A percentile compares a stretch with the other conserved stretches of the same genome.
Conservation (phyloP, 441 rosid species). For the Croton setiger region DNA sequence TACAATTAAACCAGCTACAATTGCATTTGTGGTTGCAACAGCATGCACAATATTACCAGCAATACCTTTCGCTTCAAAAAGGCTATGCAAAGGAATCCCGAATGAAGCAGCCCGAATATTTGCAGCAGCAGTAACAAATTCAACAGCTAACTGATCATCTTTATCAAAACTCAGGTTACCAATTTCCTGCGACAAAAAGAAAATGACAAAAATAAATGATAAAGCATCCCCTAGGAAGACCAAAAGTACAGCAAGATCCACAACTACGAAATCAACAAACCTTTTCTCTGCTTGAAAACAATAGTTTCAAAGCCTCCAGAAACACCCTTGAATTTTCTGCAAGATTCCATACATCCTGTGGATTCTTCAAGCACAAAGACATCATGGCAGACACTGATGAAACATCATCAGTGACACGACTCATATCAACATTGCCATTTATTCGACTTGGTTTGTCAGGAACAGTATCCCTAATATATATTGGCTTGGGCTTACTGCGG, state of each 20-base stretch:
- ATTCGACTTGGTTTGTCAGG: conserved; percentile 45
- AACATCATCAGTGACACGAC: conserved; percentile 33
- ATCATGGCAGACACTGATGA: conserved; percentile 69
- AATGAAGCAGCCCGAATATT: conserved; percentile 93
- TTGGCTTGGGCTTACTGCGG: conserved; percentile 69
- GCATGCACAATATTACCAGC: conserved; percentile 99
- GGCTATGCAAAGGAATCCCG: conserved; percentile 88
- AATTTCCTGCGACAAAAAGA: conserved; percentile 53
- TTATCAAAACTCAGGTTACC: conserved; percentile 92
- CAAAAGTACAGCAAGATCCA: neutral
- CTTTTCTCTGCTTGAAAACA: conserved; percentile 71
- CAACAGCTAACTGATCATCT: conserved; percentile 98
- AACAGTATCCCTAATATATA: conserved; percentile 60
- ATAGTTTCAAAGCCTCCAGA: conserved; percentile 67
- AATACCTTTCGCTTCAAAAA: conserved; percentile 98
- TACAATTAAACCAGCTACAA: conserved; percentile 89
- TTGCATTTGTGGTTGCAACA: conserved; percentile 95
- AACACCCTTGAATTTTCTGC: conserved; percentile 74
- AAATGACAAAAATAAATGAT: conserved; percentile 5
- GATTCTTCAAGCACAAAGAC: conserved; percentile 87
- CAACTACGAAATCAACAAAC: conserved; percentile 30
- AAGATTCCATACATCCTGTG: conserved; percentile 93
- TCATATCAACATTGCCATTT: conserved; percentile 60
- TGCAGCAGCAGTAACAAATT: conserved; percentile 97
- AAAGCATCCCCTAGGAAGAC: conserved; percentile 4